Conservation (phyloP, 257 asterid genomes). For the Thymus mandschuricus region DNA sequence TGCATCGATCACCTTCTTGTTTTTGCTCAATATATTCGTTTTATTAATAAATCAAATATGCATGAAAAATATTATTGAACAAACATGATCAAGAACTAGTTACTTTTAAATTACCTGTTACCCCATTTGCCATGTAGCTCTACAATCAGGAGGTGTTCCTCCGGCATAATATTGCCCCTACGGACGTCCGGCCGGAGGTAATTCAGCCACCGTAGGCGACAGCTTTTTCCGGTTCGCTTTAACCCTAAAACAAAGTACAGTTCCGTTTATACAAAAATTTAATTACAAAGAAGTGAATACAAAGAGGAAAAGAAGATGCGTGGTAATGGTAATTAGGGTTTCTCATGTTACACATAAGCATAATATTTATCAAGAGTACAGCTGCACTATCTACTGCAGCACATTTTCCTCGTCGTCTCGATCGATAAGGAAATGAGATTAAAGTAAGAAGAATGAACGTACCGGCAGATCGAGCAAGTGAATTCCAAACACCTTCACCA, state of each 20-base stretch:
- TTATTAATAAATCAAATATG: not conserved
- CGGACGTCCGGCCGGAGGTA: constrained; percentile 95
- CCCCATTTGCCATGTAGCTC: constrained; percentile 99
- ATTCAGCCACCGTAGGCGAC: constrained; percentile 92
- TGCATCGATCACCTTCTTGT: not conserved
- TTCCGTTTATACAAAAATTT: not conserved
- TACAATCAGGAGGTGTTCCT: constrained; percentile 85
- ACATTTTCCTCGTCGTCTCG: not conserved
- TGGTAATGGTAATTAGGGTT: constrained; percentile 14
- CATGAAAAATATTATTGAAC: not conserved
- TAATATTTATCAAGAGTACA: not conserved
- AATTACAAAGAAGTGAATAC: not conserved
- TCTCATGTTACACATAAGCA: not conserved
- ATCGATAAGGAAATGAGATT: not conserved
- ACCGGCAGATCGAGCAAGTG: constrained; percentile 94
- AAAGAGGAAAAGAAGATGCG: not conserved
- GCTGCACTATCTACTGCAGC: no score
- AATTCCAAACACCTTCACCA: constrained; percentile 98
- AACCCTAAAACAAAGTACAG: constrained; percentile 48
- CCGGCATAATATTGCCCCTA: constrained; percentile 88
- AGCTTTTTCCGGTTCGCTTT: constrained; percentile 92
- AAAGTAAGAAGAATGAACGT: not conserved
- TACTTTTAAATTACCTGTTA: constrained; percentile 51
- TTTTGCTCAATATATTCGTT: not conserved
- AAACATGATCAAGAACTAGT: not conserved